phyloP scores from a whole-genome alignment of 2,329 filamentous ascomycete species.

The Trichophyton benhamiae region DNA sequence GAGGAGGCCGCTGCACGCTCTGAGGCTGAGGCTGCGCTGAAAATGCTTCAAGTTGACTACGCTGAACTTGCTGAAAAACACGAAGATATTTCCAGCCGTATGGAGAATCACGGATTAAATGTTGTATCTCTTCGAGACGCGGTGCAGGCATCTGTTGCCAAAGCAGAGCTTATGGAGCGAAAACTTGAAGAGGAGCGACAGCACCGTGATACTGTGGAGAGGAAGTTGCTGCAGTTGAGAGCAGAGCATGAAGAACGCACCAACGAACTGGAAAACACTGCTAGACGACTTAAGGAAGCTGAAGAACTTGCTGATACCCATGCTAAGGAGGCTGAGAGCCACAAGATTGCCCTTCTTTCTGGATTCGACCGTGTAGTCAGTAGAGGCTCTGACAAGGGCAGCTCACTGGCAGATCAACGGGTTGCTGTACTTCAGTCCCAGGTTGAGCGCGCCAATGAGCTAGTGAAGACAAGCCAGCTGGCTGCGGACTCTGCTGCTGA shows the following conservation, averaged over 20 bases:
- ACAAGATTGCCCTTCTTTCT: conserved; percentile 68
- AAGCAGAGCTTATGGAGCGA: conserved; percentile 61
- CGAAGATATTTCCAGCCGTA: conserved; percentile 52
- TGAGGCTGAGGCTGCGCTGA: conserved; percentile 61
- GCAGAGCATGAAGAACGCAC: conserved; percentile 71
- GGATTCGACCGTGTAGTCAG: conserved; percentile 63
- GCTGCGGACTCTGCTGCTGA: conserved; percentile 80
- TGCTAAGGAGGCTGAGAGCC: conserved; percentile 73
- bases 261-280: conserved; percentile 61
- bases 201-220: conserved; percentile 62
- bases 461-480: conserved; percentile 79
- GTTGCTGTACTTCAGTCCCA: conserved; percentile 66
- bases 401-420: conserved; percentile 45
- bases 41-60: conserved; percentile 76
- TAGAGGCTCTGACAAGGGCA: conserved; percentile 27
- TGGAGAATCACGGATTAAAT: conserved; percentile 57
- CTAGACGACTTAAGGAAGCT: conserved; percentile 64
- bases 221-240: conserved; percentile 62
- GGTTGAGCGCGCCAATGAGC: conserved; percentile 59
- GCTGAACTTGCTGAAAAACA: conserved; percentile 59
- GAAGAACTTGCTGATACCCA: conserved; percentile 82
- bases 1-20: conserved; percentile 68
- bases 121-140: conserved; percentile 66
- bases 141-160: conserved; percentile 65
- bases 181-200: conserved; percentile 67